These are phyloP conservation scores for Bathelium albidoporum DNA, from an alignment of 495 filamentous ascomycete species.

Conservation along the genomic window DNA sequence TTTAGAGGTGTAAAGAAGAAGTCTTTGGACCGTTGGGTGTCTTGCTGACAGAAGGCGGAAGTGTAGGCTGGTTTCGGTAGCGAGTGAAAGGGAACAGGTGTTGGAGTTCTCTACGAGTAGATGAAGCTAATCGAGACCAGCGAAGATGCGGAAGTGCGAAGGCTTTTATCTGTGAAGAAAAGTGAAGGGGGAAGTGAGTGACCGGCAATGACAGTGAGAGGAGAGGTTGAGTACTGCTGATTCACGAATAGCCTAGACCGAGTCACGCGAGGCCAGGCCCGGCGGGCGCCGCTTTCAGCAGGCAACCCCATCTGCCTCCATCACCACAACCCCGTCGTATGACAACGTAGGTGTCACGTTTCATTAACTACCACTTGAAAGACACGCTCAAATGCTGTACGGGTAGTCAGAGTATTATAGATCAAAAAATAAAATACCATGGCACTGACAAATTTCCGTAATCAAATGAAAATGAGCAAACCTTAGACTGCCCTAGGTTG, in stretches of 20 bases:
- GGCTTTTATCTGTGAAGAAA: not conserved
- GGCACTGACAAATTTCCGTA: too few species aligned
- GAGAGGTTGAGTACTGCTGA: not conserved
- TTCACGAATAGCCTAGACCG: not conserved
- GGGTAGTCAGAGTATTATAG: too few species aligned
- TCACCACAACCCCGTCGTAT: too few species aligned
- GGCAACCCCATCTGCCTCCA: too few species aligned
- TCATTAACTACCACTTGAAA: too few species aligned
- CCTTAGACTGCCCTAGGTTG: too few species aligned
- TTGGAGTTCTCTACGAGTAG: not conserved
- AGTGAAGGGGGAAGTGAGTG: not conserved
- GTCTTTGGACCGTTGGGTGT: not conserved
- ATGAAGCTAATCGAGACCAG: too few species aligned
- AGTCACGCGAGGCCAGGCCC: not conserved
- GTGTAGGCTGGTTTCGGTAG: not conserved
- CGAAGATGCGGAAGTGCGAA: too few species aligned
- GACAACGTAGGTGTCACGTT: too few species aligned
- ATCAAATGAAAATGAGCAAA: too few species aligned
- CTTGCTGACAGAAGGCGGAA: not conserved
- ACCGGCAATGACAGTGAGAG: not conserved
- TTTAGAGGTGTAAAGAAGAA: not conserved
- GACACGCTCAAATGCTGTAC: too few species aligned
- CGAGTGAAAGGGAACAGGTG: not conserved
- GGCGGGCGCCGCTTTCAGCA: not conserved
- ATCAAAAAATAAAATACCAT: too few species aligned